Evolutionary conservation across 495 filamentous ascomycete genomes (phyloP).

Genomic region (Aspergillus taichungensis): DNA sequence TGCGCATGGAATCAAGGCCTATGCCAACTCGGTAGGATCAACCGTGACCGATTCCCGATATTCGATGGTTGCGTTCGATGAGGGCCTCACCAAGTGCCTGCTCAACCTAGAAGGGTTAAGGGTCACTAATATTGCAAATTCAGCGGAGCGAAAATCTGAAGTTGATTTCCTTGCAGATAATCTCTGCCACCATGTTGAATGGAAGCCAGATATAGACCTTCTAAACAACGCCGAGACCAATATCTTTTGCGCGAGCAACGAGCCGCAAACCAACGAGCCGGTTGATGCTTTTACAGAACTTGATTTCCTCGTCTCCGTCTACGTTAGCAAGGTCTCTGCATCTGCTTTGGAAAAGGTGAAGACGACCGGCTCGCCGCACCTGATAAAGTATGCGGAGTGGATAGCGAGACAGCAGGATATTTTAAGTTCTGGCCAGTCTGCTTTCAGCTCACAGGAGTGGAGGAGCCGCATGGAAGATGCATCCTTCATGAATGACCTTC

Average conservation of each 20-base stretch:
- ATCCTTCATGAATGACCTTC: neutral
- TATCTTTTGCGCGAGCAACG: neutral
- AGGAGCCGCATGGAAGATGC: neutral
- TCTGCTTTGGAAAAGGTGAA: neutral
- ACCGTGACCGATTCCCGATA: neutral
- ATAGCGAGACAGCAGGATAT: neutral
- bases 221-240: neutral
- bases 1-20: neutral
- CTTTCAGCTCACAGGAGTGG: neutral
- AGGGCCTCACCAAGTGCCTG: neutral
- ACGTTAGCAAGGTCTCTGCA: neutral
- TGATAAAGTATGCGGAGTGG: neutral
- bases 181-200: conserved; percentile 1
- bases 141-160: neutral
- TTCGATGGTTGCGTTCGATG: neutral
- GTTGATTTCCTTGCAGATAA: neutral
- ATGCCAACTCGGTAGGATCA: neutral
- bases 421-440: neutral
- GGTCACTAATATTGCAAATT: neutral
- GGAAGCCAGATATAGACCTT: conserved; percentile 1
- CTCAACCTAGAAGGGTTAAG: neutral
- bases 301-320: neutral
- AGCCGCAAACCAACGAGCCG: neutral
- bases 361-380: neutral
- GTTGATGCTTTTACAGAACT: neutral